Evolutionary conservation across 768 basidiomycete species (phyloP).

Genomic region (Rhodosporidiobolus odoratus): DNA sequence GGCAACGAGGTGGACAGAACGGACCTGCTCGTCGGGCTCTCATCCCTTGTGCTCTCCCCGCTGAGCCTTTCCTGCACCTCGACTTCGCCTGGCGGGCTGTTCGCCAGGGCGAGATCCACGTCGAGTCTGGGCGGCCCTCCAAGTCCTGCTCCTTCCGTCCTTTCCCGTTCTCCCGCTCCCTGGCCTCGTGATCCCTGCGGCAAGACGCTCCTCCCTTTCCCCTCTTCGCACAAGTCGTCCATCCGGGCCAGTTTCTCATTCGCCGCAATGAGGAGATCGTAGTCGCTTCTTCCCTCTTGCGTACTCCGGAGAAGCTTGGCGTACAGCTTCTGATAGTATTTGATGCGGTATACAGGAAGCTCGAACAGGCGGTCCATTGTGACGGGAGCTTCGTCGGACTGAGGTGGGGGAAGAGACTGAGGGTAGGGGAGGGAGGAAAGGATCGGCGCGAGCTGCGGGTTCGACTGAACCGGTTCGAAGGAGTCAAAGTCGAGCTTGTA

Average conservation of each 20-base stretch:
- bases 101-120: neutral
- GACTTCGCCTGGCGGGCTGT: neutral
- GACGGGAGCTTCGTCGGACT: slow-evolving; percentile 54
- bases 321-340: slow-evolving; percentile 90
- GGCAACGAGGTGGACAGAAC: neutral
- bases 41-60: slow-evolving; percentile 1
- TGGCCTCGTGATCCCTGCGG: neutral
- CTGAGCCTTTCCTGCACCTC: neutral
- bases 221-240: slow-evolving; percentile 50
- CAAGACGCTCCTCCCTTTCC: slow-evolving; percentile 1
- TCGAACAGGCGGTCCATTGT: slow-evolving; percentile 82
- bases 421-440: slow-evolving; percentile 65
- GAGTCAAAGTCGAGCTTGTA: slow-evolving; percentile 72
- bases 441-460: slow-evolving; percentile 63
- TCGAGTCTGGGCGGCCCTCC: slow-evolving; percentile 19
- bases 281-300: slow-evolving; percentile 76
- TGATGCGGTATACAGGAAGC: slow-evolving; percentile 73
- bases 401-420: slow-evolving; percentile 56
- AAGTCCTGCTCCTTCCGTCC: neutral
- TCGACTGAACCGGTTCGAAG: slow-evolving; percentile 74
- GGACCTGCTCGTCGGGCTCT: slow-evolving; percentile 24
- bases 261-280: slow-evolving; percentile 70
- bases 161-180: neutral
- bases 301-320: slow-evolving; percentile 77
- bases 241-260: slow-evolving; percentile 72